Conservation (phyloP, 805 yeast genomes). For the Pichia heedii region DNA sequence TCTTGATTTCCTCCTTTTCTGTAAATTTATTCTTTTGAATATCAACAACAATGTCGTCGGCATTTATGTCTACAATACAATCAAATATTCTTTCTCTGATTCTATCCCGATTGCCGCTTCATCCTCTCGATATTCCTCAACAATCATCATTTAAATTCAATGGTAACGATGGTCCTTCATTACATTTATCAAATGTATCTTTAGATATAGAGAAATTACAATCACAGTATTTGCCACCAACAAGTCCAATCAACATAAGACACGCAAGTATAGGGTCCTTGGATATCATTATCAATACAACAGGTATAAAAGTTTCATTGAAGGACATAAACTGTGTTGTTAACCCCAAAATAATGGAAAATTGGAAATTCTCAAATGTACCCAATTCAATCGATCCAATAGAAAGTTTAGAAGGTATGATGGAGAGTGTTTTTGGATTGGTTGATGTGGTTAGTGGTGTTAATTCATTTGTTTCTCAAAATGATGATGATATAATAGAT, state of each 20-base stretch:
- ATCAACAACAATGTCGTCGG: slow-evolving; percentile 9
- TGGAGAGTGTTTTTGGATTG: slow-evolving; percentile 43
- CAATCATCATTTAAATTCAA: slow-evolving; percentile 7
- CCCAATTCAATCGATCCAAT: slow-evolving; percentile 5
- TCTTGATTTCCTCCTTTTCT: background rate
- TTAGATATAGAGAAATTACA: slow-evolving; percentile 12
- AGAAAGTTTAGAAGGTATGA: slow-evolving; percentile 57
- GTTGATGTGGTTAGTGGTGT: slow-evolving; percentile 30
- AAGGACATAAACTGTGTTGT: slow-evolving; percentile 5
- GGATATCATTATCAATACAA: slow-evolving; percentile 6
- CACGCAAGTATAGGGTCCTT: slow-evolving; percentile 8
- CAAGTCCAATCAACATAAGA: slow-evolving; percentile 7
- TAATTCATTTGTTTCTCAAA: slow-evolving; percentile 1
- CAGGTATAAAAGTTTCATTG: slow-evolving; percentile 6
- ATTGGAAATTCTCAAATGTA: slow-evolving; percentile 1
- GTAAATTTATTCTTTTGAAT: too few relatives aligned
- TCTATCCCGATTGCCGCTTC: slow-evolving; percentile 11
- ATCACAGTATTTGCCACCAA: slow-evolving; percentile 8
- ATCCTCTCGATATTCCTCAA: slow-evolving; percentile 9
- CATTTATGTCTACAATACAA: slow-evolving; percentile 10
- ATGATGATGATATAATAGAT: slow-evolving; percentile 21
- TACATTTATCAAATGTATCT: slow-evolving; percentile 8
- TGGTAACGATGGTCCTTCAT: slow-evolving; percentile 6
- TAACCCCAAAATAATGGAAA: slow-evolving; percentile 4
- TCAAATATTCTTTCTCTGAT: slow-evolving; percentile 8